Base-by-base conservation (phyloP, 2,329 filamentous ascomycete genomes). In the Sarocladiaceae sp. region DNA sequence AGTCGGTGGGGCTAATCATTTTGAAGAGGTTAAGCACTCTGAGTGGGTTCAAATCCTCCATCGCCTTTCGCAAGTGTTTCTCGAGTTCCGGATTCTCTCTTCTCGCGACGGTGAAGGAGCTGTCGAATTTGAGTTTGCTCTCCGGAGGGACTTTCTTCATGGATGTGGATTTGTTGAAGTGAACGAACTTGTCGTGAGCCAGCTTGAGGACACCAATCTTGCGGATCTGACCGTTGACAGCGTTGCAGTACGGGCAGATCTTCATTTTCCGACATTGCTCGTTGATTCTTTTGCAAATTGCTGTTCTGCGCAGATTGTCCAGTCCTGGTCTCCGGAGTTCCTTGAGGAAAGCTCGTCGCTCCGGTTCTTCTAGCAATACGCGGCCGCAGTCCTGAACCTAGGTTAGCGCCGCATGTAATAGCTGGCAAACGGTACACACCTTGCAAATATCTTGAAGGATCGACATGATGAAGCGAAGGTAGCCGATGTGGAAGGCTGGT, bases 401-500 rank as follows among this genome's bases (percentile, higher is more conserved):
- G 16, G 26, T 45, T 3, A 45, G 33, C 23, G 31, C 18, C 19
- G 15, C 15, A 18, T 2, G 18, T 21, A 15, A 20, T 21, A 15
- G 11, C 19, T n/a, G 1, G 13, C 7, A 6, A 6, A 20, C 40
- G 20, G 20, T 37, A 19, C 33, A 45, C 59, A 75, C 66, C 59
- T 95, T 98, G 81, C 93, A 98, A 52, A 98, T 94, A 58, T 93
- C 85, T 61, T 97, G 90, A 19, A 98, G 74, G 45, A 95, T 90
- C 34, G 83, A 83, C 59, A 95, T 91, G 51, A 93, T 88, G 61
- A 94, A 89, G 61, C 89, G 93, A 55, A 98, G 78, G 61, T 96
- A 98, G 29, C 93, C 93, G 52, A 97, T 89, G 60, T 98, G 93
- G 59, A 97, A 97, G 33, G 85, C 88, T 3, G 93, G 93, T 43